Evolutionary conservation across 345 rosid genomes (phyloP), one percentile per base, ranked within the genome.

Genomic region (Litchi chinensis): DNA sequence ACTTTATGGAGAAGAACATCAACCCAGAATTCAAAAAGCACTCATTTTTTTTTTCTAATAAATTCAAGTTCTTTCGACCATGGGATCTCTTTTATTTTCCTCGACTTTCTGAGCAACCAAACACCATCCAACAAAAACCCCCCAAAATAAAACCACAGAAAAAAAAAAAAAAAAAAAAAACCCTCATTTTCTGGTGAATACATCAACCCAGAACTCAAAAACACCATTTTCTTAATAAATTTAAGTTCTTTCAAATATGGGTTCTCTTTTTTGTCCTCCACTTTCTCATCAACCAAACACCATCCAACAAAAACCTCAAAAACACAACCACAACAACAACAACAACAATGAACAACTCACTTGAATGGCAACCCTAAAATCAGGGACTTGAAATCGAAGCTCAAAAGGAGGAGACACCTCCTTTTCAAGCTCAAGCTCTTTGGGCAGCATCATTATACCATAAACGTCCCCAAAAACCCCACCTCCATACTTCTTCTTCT

Each of bases 371-470:
- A 75, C 83, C 83, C 82, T 79, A 10, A 93, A 79, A 82, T 92
- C 92, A 74, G 97, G 96, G 24, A 88, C 76, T 72, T 87, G 96
- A 82, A 87, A 84, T 8, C 90, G 94, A 44, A 86, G 87, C 72
- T 89, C 88, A 70, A 87, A 77, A 69, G 91, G 82, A 76, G 90
- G 76, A 78, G 86, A 65, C 73, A 81, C 39, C 79, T 82, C 87
- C 71, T 92, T 94, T 19, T 86, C 85, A 71, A 87, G 78, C 9
- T 83, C 87, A 64, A 89, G 74, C 57, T 88, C 93, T 77, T 91
- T 93, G 11, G 98, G 92, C 71, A 90, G 87, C 83, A 90, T 85
- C 85, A 88, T 83, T 80, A 74, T 76, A 10, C 82, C 82, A 80
- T 73, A 77, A 41, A 82, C 86, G 84, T 86, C 90, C 5, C 90